phyloP scores from a whole-genome alignment of 768 basidiomycete species.

The Cantharellus cinnabarinus region DNA sequence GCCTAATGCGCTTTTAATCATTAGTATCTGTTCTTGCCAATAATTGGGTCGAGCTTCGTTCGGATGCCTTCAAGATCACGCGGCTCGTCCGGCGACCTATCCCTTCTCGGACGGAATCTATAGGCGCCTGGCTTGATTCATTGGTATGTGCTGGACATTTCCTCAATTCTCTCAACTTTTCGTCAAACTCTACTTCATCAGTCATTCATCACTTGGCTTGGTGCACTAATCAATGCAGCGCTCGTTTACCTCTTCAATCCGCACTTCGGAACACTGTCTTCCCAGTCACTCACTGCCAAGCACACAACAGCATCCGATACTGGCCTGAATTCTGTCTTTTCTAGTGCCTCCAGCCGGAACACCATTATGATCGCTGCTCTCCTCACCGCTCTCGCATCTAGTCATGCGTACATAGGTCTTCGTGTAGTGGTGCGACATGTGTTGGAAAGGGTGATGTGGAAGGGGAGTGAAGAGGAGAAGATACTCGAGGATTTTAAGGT shows the following conservation, averaged over 20 bases:
- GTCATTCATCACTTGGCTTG: slow-evolving; percentile 71
- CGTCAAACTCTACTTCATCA: slow-evolving; percentile 6
- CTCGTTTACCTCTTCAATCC: slow-evolving; percentile 68
- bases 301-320: background rate
- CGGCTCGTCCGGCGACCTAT: slow-evolving; percentile 68
- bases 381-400: slow-evolving; percentile 60
- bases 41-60: slow-evolving; percentile 79
- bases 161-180: background rate
- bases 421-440: slow-evolving; percentile 42
- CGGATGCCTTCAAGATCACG: slow-evolving; percentile 89
- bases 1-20: background rate
- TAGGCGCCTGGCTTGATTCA: slow-evolving; percentile 86
- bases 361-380: slow-evolving; percentile 33
- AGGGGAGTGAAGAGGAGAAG: slow-evolving; percentile 43
- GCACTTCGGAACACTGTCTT: background rate
- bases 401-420: slow-evolving; percentile 64
- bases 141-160: slow-evolving; percentile 26
- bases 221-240: slow-evolving; percentile 70
- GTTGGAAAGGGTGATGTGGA: slow-evolving; percentile 61
- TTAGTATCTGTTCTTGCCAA: slow-evolving; percentile 69
- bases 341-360: slow-evolving; percentile 3
- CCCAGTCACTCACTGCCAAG: background rate
- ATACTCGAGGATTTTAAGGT: slow-evolving; percentile 35
- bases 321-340: background rate
- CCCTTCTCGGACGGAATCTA: slow-evolving; percentile 70